Conservation (phyloP, 1,139 yeast species). For the Suhomyces ambrosiae region DNA sequence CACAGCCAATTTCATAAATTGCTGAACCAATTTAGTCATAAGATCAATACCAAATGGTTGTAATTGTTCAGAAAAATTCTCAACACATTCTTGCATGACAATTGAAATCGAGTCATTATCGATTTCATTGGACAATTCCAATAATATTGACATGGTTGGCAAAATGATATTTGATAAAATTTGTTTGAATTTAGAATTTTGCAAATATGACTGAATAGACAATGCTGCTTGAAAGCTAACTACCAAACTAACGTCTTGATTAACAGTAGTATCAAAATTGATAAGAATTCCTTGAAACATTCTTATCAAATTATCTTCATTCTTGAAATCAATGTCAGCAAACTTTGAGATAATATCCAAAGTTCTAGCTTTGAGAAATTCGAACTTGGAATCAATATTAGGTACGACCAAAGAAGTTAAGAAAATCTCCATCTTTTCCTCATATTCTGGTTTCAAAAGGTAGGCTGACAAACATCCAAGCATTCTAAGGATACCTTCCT, state of each 20-base stretch:
- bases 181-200: slow-evolving; percentile 64
- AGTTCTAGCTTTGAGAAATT: slow-evolving; percentile 82
- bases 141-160: slow-evolving; percentile 78
- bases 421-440: slow-evolving; percentile 68
- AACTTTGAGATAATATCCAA: slow-evolving; percentile 76
- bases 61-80: slow-evolving; percentile 79
- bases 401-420: slow-evolving; percentile 69
- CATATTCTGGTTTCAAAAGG: slow-evolving; percentile 55
- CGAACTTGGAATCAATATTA: slow-evolving; percentile 61
- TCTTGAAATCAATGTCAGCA: slow-evolving; percentile 60
- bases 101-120: slow-evolving; percentile 87
- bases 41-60: slow-evolving; percentile 93
- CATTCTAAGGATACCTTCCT: slow-evolving; percentile 80
- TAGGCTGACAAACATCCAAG: slow-evolving; percentile 71
- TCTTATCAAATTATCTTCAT: slow-evolving; percentile 49
- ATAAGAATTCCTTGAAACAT: slow-evolving; percentile 69
- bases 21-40: slow-evolving; percentile 77
- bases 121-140: slow-evolving; percentile 75
- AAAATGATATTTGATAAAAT: slow-evolving; percentile 70
- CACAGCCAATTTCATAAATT: slow-evolving; percentile 70
- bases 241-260: slow-evolving; percentile 59
- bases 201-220: slow-evolving; percentile 79
- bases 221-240: slow-evolving; percentile 83
- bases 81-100: slow-evolving; percentile 96
- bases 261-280: slow-evolving; percentile 50